Evolutionary conservation across 331 rosid genomes (phyloP), one percentile per base, ranked within the genome.

Genomic region (Rosa hybrid): DNA sequence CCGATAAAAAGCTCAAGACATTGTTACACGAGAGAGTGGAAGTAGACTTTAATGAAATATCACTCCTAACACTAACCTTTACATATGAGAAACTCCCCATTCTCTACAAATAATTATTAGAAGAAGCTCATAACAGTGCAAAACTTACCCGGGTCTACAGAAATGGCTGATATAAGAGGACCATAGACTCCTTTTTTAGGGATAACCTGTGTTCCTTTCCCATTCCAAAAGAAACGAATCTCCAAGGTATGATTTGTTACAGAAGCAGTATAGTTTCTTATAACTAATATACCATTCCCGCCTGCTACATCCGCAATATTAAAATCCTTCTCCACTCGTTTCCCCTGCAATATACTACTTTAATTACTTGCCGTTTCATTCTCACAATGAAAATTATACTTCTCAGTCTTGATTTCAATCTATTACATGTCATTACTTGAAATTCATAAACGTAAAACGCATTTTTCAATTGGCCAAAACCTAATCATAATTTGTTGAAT

Each of bases 151-250:
- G 88, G 75, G 72, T 88, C 50, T 25, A 87, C 84, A 8, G 88
- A 84, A 63, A 94, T 91, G 50, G 97, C 98, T 12, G 96, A 91
- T 80, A 94, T 86, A 18, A 94, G 95, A 83, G 98, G 97, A 62
- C 98, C 97, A 76, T 92, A 79, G 71, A 86, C 87, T 71, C 92
- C 91, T 86, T 77, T 78, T 23, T 4, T 16, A 10, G 98, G 97
- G 12, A 90, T 83, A 48, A 0, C 48, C 81, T 8, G 76, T 81
- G 42, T 84, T 45, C 98, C 98, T 83, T 88, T 94, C 62, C 97
- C 98, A 0, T 94, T 88, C 98, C 98, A 94, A 49, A 71, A 73
- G 17, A 94, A 78, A 21, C 83, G 92, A 9, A 94, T 92, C 86
- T 92, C 92, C 83, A 94, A 71, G 20, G 88, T 80, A 41, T 38